These are phyloP conservation scores for Colletotrichum lindemuthianum DNA, from an alignment of 2,329 filamentous ascomycete genomes.

Conservation along the genomic window DNA sequence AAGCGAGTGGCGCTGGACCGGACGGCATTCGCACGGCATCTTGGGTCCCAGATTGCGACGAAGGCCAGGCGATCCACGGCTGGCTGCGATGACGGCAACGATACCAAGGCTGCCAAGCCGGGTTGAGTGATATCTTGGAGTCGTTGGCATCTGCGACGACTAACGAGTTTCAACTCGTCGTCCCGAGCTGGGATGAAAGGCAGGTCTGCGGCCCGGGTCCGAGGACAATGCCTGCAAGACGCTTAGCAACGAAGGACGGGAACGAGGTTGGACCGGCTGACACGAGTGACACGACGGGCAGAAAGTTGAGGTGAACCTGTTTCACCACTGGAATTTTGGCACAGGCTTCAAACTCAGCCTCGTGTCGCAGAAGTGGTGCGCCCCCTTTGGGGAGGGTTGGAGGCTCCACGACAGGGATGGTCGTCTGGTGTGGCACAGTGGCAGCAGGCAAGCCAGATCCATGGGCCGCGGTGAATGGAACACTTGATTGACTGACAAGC, in stretches of 20 bases:
- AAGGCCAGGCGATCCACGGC: slow-evolving; percentile 5
- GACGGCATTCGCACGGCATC: slow-evolving; percentile 31
- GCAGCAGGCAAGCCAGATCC: slow-evolving; percentile 5
- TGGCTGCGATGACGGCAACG: too few species aligned
- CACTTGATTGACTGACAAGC: slow-evolving; percentile 2
- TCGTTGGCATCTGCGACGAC: slow-evolving; percentile 11
- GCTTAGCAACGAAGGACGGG: not conserved
- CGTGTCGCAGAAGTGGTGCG: slow-evolving; percentile 28
- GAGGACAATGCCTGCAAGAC: slow-evolving; percentile 22
- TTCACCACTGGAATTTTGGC: slow-evolving; percentile 33
- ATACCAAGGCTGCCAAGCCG: too few species aligned
- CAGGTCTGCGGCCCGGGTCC: slow-evolving; percentile 13
- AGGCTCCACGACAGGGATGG: slow-evolving; percentile 4
- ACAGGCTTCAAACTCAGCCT: slow-evolving; percentile 37
- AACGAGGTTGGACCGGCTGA: slow-evolving; percentile 10
- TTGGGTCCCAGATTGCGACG: slow-evolving; percentile 18
- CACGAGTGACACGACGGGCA: slow-evolving; percentile 19
- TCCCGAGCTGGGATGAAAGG: slow-evolving; percentile 31
- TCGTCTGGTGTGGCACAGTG: slow-evolving; percentile 3
- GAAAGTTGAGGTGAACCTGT: slow-evolving; percentile 35
- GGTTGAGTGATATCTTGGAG: too few species aligned
- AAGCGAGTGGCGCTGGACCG: slow-evolving; percentile 6
- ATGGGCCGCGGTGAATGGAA: slow-evolving; percentile 4
- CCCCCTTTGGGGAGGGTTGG: slow-evolving; percentile 21
- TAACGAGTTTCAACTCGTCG: slow-evolving; percentile 28